These are phyloP conservation scores for Rhypophila decipiens DNA, from an alignment of 495 filamentous ascomycete species.

Conservation along the genomic window DNA sequence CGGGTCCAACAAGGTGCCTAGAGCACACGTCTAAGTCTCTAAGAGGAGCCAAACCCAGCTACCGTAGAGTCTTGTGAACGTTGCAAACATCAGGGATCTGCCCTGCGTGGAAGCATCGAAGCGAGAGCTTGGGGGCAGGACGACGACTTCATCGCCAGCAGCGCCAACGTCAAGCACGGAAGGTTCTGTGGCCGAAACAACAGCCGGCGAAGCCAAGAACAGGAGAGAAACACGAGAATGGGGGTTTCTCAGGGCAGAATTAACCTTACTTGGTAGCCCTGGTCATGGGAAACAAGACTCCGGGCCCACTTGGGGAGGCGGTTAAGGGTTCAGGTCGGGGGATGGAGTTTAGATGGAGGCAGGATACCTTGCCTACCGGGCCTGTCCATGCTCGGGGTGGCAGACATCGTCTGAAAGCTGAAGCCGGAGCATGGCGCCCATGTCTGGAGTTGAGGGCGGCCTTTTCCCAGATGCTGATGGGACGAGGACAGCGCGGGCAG, in stretches of 20 bases:
- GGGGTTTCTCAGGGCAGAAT: background rate
- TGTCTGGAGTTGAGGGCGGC: too few relatives aligned
- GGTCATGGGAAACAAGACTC: background rate
- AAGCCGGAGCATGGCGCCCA: background rate
- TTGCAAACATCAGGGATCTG: conserved; percentile 9
- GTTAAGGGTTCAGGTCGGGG: background rate
- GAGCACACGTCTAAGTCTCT: too few relatives aligned
- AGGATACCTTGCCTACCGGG: background rate
- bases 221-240: background rate
- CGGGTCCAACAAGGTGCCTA: conserved; percentile 1
- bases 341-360: background rate
- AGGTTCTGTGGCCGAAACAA: conserved; percentile 23
- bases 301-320: background rate
- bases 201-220: background rate
- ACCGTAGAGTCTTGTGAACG: too few relatives aligned
- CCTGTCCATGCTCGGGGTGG: background rate
- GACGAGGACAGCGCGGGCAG: background rate
- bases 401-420: conserved; percentile 12
- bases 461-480: background rate
- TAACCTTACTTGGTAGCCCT: background rate
- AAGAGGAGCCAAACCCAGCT: too few relatives aligned
- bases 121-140: background rate
- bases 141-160: conserved; percentile 11
- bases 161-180: conserved; percentile 32
- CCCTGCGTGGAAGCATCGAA: conserved; percentile 1